Evolutionary conservation across 176 grass and related monocot genomes (phyloP).

Genomic region (Leersia perrieri): DNA sequence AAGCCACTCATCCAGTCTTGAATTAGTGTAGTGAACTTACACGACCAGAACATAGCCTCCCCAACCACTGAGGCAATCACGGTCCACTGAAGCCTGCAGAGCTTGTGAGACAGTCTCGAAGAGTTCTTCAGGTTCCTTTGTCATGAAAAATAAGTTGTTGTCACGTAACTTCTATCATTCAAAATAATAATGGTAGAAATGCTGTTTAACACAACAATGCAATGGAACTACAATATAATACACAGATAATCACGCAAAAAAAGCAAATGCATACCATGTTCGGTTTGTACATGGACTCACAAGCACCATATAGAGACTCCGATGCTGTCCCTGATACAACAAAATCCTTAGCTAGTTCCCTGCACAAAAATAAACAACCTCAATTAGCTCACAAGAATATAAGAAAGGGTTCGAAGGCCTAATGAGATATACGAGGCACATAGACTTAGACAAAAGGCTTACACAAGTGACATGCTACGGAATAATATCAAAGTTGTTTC

Average conservation of each 20-base stretch:
- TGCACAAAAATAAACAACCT: constrained; percentile 34
- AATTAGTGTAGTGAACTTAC: constrained; percentile 52
- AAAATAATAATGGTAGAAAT: constrained; percentile 1
- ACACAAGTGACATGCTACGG: not conserved
- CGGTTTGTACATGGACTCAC: constrained; percentile 99
- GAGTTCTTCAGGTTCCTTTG: constrained; percentile 89
- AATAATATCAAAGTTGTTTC: not conserved
- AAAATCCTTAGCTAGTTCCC: constrained; percentile 98
- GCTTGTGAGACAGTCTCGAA: constrained; percentile 99
- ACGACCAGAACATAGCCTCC: constrained; percentile 89
- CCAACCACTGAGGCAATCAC: constrained; percentile 95
- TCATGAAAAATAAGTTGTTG: constrained; percentile 10
- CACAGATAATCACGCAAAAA: not conserved
- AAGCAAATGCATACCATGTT: constrained; percentile 70
- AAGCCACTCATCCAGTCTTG: not conserved
- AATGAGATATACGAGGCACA: not conserved
- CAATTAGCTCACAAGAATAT: constrained; percentile 22
- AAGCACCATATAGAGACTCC: constrained; percentile 96
- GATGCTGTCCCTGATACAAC: constrained; percentile 95
- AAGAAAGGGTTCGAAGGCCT: not conserved
- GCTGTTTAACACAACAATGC: not conserved
- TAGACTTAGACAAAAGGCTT: not conserved
- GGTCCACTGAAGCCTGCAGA: constrained; percentile 73
- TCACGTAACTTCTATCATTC: not conserved
- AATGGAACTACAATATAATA: not conserved